These are phyloP conservation scores for Daedaleopsis sinensis DNA, from an alignment of 768 basidiomycete species.

Conservation along the genomic window DNA sequence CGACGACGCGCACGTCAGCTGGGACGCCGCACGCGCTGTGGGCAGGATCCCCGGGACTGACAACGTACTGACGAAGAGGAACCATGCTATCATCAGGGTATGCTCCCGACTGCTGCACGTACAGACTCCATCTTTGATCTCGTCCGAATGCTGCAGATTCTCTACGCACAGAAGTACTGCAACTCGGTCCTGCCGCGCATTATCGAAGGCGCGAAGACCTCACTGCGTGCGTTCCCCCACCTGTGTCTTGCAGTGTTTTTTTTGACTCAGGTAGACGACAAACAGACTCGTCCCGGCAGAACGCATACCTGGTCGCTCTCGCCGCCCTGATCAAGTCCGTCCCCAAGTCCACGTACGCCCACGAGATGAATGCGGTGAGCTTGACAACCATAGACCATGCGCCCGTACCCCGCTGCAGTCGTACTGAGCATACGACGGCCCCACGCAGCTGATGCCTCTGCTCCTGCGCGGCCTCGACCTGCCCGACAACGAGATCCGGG, in stretches of 20 bases:
- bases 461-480: constrained; percentile 84
- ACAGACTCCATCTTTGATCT: background rate
- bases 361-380: constrained; percentile 63
- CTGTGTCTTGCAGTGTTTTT: background rate
- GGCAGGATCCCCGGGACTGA: constrained; percentile 69
- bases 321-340: constrained; percentile 79
- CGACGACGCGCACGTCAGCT: constrained; percentile 61
- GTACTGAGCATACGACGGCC: background rate
- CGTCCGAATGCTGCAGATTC: constrained; percentile 48
- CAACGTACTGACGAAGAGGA: constrained; percentile 69
- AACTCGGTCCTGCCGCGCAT: constrained; percentile 72
- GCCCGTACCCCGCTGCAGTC: background rate
- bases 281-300: constrained; percentile 56
- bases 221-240: constrained; percentile 11
- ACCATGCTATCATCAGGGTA: constrained; percentile 81
- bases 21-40: constrained; percentile 76
- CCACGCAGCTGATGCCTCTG: constrained; percentile 78
- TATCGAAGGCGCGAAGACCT: constrained; percentile 63
- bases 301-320: constrained; percentile 80
- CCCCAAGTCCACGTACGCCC: constrained; percentile 72
- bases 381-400: too few species aligned
- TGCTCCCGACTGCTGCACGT: background rate
- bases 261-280: background rate
- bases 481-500: constrained; percentile 70
- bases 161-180: constrained; percentile 78